Evolutionary conservation across 2,329 filamentous ascomycete species (phyloP).

Genomic region (Phialocephala sp.): DNA sequence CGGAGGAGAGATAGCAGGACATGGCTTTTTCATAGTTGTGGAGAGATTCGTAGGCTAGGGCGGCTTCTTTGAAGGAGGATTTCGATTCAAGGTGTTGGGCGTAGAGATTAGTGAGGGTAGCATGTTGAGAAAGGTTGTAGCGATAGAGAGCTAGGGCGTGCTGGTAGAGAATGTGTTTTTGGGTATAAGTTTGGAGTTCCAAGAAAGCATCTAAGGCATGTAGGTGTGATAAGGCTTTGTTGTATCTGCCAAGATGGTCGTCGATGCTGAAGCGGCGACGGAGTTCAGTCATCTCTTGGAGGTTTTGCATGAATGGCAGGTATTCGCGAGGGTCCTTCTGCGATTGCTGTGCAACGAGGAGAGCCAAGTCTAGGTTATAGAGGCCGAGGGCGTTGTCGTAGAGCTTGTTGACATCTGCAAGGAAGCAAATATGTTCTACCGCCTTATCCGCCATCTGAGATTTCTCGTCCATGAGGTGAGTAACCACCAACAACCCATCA

Average conservation of each 20-base stretch:
- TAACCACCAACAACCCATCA: constrained; percentile 80
- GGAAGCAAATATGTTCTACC: constrained; percentile 96
- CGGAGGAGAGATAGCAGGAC: constrained; percentile 81
- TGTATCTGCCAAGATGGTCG: constrained; percentile 77
- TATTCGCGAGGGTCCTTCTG: constrained; percentile 97
- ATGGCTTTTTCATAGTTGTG: constrained; percentile 75
- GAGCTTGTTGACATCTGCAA: constrained; percentile 89
- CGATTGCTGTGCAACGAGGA: constrained; percentile 92
- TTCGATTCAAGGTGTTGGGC: constrained; percentile 76
- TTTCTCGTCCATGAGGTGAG: constrained; percentile 71
- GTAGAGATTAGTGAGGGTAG: constrained; percentile 76
- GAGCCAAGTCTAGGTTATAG: constrained; percentile 87
- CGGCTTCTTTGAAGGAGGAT: constrained; percentile 84
- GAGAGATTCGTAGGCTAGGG: constrained; percentile 88
- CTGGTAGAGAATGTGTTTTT: constrained; percentile 80
- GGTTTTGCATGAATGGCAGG: constrained; percentile 87
- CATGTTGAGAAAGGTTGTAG: constrained; percentile 73
- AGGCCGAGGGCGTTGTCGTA: constrained; percentile 90
- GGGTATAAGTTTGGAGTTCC: constrained; percentile 78
- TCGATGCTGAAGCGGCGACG: constrained; percentile 86
- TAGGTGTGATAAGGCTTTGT: constrained; percentile 80
- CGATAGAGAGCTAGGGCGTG: constrained; percentile 81
- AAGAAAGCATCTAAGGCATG: constrained; percentile 75
- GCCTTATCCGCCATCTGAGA: constrained; percentile 81
- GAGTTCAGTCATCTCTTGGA: constrained; percentile 75